phyloP scores from a whole-genome alignment of 129 eudicot genomes.

The Escallonia herrerae region DNA sequence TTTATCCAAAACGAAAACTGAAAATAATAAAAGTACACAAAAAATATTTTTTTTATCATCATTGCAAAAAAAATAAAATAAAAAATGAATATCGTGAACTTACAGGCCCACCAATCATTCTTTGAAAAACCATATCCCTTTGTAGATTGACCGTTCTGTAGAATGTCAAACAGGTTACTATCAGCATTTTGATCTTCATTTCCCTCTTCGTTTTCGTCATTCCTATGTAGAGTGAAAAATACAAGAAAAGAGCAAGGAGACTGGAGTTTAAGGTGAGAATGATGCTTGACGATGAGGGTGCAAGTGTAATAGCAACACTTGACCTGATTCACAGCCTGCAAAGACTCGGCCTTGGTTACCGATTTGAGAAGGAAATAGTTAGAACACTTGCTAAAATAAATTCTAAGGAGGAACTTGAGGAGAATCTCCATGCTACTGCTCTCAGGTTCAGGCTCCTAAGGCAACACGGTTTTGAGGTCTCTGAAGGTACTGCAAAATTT shows the following conservation, averaged over 20 bases:
- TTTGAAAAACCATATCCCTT: too few species aligned
- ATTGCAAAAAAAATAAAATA: too few species aligned
- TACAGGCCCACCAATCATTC: too few species aligned
- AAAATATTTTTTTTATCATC: too few species aligned
- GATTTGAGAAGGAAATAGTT: neutral
- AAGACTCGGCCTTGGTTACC: slow-evolving; percentile 3
- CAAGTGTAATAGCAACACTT: neutral
- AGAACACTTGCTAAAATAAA: neutral
- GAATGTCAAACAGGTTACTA: too few species aligned
- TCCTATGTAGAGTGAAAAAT: neutral
- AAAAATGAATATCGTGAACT: too few species aligned
- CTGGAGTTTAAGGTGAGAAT: neutral
- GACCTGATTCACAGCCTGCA: slow-evolving; percentile 5
- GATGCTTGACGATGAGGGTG: neutral
- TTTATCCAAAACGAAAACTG: too few species aligned
- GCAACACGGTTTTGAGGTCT: slow-evolving; percentile 8
- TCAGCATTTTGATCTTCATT: too few species aligned
- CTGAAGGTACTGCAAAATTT: slow-evolving; percentile 3
- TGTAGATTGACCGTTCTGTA: too few species aligned
- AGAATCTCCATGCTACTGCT: slow-evolving; percentile 1
- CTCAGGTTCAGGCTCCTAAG: slow-evolving; percentile 10
- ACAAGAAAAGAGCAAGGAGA: neutral
- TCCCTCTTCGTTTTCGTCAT: too few species aligned
- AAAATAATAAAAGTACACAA: too few species aligned
- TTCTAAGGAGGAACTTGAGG: neutral